Percentiles rank a stretch among this genome's conserved stretches.
phyloP scores from a whole-genome alignment of 176 grass and related monocot genomes.

The Musa schizocarpa region DNA sequence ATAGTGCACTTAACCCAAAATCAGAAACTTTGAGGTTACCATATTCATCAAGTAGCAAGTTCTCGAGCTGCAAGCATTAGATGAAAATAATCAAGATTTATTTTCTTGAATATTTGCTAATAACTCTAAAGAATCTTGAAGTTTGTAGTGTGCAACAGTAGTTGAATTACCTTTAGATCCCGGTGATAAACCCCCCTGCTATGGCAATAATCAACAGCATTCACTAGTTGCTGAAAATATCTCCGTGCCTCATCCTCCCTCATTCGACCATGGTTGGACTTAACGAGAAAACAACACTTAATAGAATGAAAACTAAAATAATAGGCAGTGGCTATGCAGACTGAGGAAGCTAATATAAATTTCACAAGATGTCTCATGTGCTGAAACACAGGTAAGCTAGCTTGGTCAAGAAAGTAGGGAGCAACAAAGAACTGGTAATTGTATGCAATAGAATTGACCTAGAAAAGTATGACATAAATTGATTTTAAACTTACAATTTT shows the following conservation, averaged over 20 bases:
- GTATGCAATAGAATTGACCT: no score
- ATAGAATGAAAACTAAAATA: no score
- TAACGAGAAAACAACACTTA: constrained; percentile 3
- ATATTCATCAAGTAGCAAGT: constrained; percentile 65
- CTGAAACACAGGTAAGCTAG: no score
- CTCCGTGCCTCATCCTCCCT: constrained; percentile 81
- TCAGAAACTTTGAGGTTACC: constrained; percentile 91
- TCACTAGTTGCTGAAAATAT: constrained; percentile 43
- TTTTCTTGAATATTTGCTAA: background rate
- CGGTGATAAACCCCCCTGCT: constrained; percentile 92
- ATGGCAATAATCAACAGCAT: constrained; percentile 71
- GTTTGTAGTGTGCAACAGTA: background rate
- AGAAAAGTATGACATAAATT: no score
- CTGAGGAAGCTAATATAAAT: constrained; percentile 6
- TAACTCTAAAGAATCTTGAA: background rate
- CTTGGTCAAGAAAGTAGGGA: no score
- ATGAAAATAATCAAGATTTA: constrained; percentile 21
- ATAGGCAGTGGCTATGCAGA: constrained; percentile 6
- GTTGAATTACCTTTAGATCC: constrained; percentile 60
- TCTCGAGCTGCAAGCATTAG: constrained; percentile 53
- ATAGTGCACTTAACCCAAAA: constrained; percentile 90
- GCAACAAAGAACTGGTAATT: no score
- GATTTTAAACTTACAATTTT: constrained; percentile 59
- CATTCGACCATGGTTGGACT: constrained; percentile 80
- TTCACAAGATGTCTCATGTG: no score